A percentile compares a stretch with the other conserved stretches of the same genome.
Conservation (phyloP, 2,329 filamentous ascomycete species). For the Penicillium paneum region DNA sequence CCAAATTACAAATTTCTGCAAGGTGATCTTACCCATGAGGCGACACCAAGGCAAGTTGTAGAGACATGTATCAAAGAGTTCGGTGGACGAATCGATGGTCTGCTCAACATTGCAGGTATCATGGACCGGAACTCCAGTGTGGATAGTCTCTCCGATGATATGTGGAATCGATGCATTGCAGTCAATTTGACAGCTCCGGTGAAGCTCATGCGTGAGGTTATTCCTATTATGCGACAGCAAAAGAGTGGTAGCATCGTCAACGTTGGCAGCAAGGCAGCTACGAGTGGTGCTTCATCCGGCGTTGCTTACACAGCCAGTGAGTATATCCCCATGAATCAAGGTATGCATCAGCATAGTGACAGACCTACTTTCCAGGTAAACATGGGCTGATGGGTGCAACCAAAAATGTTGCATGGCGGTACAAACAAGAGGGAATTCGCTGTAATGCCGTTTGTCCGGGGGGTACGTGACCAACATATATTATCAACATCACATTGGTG, state of each 20-base stretch:
- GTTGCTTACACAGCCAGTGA: slow-evolving; percentile 49
- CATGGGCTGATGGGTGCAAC: slow-evolving; percentile 40
- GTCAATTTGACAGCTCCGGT: slow-evolving; percentile 47
- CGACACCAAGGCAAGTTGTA: neutral
- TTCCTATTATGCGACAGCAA: slow-evolving; percentile 20
- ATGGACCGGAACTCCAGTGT: slow-evolving; percentile 36
- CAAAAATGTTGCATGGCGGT: slow-evolving; percentile 49
- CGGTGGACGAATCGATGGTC: slow-evolving; percentile 34
- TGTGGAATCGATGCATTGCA: slow-evolving; percentile 43
- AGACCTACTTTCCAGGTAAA: neutral
- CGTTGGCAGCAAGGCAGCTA: slow-evolving; percentile 37
- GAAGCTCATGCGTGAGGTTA: slow-evolving; percentile 45
- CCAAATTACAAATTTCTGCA: neutral
- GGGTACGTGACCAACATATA: slow-evolving; percentile 16
- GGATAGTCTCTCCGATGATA: slow-evolving; percentile 31
- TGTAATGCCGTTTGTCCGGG: slow-evolving; percentile 48
- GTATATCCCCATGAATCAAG: slow-evolving; percentile 30
- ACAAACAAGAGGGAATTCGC: slow-evolving; percentile 45
- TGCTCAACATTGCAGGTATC: slow-evolving; percentile 48
- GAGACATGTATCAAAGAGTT: neutral
- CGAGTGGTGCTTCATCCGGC: slow-evolving; percentile 41
- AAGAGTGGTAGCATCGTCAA: slow-evolving; percentile 43
- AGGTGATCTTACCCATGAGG: neutral
- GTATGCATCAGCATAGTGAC: neutral
- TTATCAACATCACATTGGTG: neutral